Evolutionary conservation across 163 green algal species (phyloP).

Genomic region (Scenedesmus sp.): DNA sequence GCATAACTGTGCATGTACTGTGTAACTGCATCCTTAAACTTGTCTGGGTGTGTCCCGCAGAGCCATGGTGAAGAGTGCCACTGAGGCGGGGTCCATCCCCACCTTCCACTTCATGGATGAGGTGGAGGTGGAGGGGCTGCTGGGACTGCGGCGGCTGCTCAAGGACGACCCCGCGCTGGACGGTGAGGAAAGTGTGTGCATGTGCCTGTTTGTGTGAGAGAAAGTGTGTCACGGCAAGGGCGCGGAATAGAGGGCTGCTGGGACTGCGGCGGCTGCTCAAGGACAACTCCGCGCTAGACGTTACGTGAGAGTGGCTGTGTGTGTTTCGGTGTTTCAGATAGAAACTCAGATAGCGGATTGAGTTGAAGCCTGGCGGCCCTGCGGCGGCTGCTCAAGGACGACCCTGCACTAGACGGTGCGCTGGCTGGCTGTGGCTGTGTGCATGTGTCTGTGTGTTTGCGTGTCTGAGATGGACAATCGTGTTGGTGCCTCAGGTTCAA

Average conservation of each 20-base stretch:
- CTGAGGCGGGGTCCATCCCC: slow-evolving; percentile 73
- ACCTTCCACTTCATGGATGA: slow-evolving; percentile 93
- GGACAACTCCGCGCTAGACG: slow-evolving; percentile 51
- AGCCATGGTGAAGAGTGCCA: slow-evolving; percentile 90
- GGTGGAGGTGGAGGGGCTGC: slow-evolving; percentile 65
- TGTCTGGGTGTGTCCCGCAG: slow-evolving; percentile 59
- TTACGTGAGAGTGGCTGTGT: neutral
- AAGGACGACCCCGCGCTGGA: slow-evolving; percentile 49
- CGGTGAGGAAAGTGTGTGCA: neutral
- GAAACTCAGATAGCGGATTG: no score
- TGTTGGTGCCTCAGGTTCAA: neutral
- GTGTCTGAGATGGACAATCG: no score
- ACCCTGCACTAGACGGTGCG: neutral
- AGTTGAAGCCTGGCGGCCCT: slow-evolving; percentile 49
- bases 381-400: slow-evolving; percentile 21
- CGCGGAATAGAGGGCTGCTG: slow-evolving; percentile 45
- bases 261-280: slow-evolving; percentile 27
- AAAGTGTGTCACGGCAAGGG: no score
- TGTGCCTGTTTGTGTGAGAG: no score
- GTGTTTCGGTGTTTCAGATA: no score
- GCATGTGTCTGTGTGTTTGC: no score
- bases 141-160: slow-evolving; percentile 42
- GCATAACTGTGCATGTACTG: no score
- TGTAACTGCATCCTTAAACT: neutral
- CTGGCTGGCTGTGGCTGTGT: no score